A percentile compares a stretch with the other conserved stretches of the same genome.
phyloP scores from a whole-genome alignment of 2,329 filamentous ascomycete genomes.

The Trichoderma guizhouense region DNA sequence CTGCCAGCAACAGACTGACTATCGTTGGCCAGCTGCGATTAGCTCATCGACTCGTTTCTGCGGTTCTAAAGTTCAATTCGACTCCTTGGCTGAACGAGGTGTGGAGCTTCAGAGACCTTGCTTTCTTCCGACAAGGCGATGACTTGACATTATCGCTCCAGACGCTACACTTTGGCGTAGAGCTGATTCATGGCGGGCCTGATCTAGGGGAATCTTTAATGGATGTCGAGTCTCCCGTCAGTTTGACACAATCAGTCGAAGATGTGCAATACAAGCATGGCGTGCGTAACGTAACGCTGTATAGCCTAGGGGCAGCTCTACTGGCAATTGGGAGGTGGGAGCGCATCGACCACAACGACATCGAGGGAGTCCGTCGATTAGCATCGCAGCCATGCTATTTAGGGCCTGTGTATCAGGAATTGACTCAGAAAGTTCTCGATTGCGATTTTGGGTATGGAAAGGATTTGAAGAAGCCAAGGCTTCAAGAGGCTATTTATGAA shows the following conservation, averaged over 20 bases:
- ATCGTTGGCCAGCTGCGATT: not conserved
- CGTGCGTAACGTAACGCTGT: not conserved
- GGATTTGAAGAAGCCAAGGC: constrained; percentile 2
- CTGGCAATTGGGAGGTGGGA: constrained; percentile 1
- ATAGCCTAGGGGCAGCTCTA: not conserved
- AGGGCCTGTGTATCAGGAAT: not conserved
- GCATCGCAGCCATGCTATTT: not conserved
- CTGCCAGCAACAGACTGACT: not conserved
- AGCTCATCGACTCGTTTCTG: not conserved
- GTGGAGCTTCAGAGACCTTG: not conserved
- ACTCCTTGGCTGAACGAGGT: not conserved
- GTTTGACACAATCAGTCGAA: not conserved
- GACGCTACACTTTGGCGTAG: not conserved
- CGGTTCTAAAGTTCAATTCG: not conserved
- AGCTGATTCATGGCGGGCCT: not conserved
- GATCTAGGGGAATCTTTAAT: not conserved
- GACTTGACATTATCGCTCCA: not conserved
- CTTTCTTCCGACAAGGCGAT: not conserved
- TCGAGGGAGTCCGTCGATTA: not conserved
- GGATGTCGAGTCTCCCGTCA: not conserved
- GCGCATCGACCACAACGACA: not conserved
- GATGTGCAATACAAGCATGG: not conserved
- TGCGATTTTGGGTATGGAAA: constrained; percentile 2
- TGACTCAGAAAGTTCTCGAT: not conserved
- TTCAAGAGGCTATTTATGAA: not conserved